Conservation (phyloP, 192 early-diverging fungal genomes). For the Funneliformis geosporum region DNA sequence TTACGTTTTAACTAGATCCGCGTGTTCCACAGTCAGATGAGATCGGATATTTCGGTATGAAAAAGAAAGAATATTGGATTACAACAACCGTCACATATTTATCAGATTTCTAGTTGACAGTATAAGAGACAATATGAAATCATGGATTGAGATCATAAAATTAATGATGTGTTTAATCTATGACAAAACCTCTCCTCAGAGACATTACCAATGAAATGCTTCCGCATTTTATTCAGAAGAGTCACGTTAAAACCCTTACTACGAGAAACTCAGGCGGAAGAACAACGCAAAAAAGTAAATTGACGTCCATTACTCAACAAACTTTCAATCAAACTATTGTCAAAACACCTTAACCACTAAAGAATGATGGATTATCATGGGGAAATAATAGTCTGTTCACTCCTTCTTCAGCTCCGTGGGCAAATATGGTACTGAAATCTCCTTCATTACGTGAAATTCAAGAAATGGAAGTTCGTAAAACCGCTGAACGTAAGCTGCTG, state of each 20-base stretch:
- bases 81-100: conserved; percentile 38
- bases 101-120: conserved; percentile 38
- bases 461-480: conserved; percentile 59
- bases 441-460: conserved; percentile 64
- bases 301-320: background rate
- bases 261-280: conserved; percentile 46
- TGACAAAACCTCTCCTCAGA: background rate
- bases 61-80: conserved; percentile 20
- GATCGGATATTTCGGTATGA: conserved; percentile 32
- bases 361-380: conserved; percentile 11
- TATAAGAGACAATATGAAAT: conserved; percentile 37
- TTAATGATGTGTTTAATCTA: conserved; percentile 35
- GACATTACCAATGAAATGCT: background rate
- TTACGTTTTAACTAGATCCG: conserved; percentile 31
- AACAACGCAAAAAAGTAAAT: conserved; percentile 39
- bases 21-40: conserved; percentile 44
- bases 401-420: conserved; percentile 39
- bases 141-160: conserved; percentile 40
- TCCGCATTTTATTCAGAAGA: background rate
- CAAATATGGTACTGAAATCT: conserved; percentile 39
- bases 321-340: background rate
- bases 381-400: conserved; percentile 6
- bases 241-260: conserved; percentile 34
- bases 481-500: conserved; percentile 36
- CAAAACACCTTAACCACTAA: conserved; percentile 13